Base-by-base conservation (phyloP, 371 early-diverging fungal genomes). In the Rhizomucor pusillus region DNA sequence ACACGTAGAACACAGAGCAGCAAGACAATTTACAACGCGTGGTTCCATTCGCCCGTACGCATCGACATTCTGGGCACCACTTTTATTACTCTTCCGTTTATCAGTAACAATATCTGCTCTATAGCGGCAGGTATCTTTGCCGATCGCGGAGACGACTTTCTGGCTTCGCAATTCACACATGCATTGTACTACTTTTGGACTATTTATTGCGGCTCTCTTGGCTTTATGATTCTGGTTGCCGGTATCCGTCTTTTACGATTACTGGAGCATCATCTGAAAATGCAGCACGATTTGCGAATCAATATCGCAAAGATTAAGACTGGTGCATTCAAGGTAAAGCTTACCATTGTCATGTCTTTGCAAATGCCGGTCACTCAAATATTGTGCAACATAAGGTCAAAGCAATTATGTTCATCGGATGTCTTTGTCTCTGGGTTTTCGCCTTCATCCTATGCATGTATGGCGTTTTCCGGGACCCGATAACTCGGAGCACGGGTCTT, bases 101-200 rank as follows among this genome's bases (percentile, higher is more conserved):
- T 74, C 11, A 63, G 66, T n/a, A 74, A 74, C 33, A 74, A 71
- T 43, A 50, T 64, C 13, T 64, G 61, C 24, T 59, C 65, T 1
- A 54, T 74, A 44, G 47, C 49, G 14, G 62, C 68, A 11, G 66
- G 68, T 3, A 40, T 66, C 3, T 70, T 54, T 55, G 71, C 75
- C 29, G 43, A 64, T 23, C 56, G 45, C 25, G 63, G 63, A 2
- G 52, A 74, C 12, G 41, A 54, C 11, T 35, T 2, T 5, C 44
- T 44, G 22, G 68, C 71, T 1, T 57, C 54, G 16, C 36, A 60
- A 3, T 71, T 66, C 40, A 66, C 69, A 2, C 50, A 57, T n/a
- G 50, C 50, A 1, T 48, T 67, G 22, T 71, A 68, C 18, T 60
- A 49, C 25, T 43, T 71, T 14, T 74, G 75, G 73, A 52, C 65